Conservation (phyloP, 306 rosid species). For the Cicer pinnatifidum region DNA sequence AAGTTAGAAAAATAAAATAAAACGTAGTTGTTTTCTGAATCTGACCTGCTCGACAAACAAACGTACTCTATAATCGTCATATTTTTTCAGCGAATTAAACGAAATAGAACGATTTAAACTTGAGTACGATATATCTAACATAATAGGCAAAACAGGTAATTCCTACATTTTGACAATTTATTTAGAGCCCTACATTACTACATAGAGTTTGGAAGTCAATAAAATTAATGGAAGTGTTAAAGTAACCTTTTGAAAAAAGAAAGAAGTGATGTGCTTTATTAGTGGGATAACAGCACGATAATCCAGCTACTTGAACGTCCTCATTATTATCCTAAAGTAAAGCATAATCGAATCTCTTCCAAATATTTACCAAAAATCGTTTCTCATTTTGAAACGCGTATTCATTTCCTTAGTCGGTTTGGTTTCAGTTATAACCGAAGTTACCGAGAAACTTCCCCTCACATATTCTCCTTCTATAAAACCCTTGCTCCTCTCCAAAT, state of each 20-base stretch:
- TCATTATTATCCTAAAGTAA: not conserved
- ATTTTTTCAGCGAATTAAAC: too few species aligned
- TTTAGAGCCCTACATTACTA: too few species aligned
- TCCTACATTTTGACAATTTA: too few species aligned
- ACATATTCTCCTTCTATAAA: not conserved
- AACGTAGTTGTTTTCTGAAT: too few species aligned
- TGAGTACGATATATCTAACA: too few species aligned
- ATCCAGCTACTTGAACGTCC: not conserved
- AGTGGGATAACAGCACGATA: conserved; percentile 20
- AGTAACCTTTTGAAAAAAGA: not conserved
- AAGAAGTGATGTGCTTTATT: not conserved
- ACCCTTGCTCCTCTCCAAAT: not conserved
- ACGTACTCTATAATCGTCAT: too few species aligned
- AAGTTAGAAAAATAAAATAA: too few species aligned
- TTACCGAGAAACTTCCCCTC: conserved; percentile 24
- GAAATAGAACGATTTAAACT: too few species aligned
- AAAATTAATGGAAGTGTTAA: not conserved
- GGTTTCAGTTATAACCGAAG: conserved; percentile 17
- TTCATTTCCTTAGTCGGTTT: conserved; percentile 35
- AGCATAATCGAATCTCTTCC: not conserved
- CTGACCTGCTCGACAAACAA: too few species aligned
- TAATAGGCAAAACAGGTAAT: too few species aligned
- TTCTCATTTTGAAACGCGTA: conserved; percentile 34
- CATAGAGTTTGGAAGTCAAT: too few species aligned
- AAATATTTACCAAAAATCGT: not conserved